phyloP scores from a whole-genome alignment of 306 rosid species.

The Sphenostylis stenocarpa region DNA sequence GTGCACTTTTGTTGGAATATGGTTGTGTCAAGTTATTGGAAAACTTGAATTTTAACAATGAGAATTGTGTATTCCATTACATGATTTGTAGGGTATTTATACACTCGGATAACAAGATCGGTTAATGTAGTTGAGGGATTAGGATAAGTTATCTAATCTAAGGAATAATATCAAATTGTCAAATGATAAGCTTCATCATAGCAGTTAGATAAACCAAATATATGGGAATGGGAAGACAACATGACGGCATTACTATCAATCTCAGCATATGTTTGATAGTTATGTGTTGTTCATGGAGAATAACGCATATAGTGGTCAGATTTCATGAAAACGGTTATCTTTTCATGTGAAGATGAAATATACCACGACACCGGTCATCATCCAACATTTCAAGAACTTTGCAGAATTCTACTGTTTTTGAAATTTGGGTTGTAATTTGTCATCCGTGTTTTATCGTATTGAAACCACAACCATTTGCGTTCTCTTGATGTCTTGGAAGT shows the following conservation, averaged over 20 bases:
- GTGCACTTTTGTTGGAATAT: background rate
- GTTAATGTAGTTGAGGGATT: background rate
- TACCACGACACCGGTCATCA: background rate
- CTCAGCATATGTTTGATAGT: too few relatives aligned
- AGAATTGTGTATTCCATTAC: background rate
- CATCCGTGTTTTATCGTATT: too few relatives aligned
- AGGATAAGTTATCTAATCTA: background rate
- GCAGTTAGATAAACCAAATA: too few relatives aligned
- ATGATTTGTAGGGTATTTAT: background rate
- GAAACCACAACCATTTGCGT: background rate
- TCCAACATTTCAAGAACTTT: background rate
- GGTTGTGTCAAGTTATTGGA: slow-evolving; percentile 13
- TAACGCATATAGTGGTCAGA: too few relatives aligned
- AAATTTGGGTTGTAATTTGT: too few relatives aligned
- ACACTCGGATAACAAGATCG: background rate
- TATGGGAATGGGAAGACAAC: too few relatives aligned
- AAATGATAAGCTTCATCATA: too few relatives aligned
- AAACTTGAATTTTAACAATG: background rate
- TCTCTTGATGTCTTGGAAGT: slow-evolving; percentile 17
- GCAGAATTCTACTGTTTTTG: background rate
- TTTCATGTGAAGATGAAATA: background rate
- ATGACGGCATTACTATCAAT: too few relatives aligned
- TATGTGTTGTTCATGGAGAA: too few relatives aligned
- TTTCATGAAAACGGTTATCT: too few relatives aligned
- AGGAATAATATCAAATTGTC: too few relatives aligned